Conservation (phyloP, 192 early-diverging fungal genomes). For the Radiomyces spectabilis region DNA sequence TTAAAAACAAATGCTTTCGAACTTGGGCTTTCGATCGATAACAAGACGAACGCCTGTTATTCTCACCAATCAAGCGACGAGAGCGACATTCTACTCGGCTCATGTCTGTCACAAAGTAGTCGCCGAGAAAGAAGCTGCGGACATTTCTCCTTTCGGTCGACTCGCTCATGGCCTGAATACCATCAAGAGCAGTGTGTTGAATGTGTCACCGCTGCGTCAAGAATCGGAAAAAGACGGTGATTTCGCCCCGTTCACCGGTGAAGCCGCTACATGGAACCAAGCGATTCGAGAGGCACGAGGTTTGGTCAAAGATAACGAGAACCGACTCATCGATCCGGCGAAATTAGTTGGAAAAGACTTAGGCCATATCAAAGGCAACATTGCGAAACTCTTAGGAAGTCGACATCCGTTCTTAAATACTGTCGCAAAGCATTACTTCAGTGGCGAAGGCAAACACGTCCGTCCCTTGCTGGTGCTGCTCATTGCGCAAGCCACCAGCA, state of each 20-base stretch:
- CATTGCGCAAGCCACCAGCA: slow-evolving; percentile 76
- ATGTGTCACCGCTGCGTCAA: too few relatives aligned
- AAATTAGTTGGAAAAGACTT: slow-evolving; percentile 84
- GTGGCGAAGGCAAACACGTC: slow-evolving; percentile 81
- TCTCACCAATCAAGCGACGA: too few relatives aligned
- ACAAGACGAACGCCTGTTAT: too few relatives aligned
- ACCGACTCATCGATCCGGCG: slow-evolving; percentile 54
- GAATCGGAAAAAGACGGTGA: too few relatives aligned
- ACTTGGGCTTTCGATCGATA: too few relatives aligned
- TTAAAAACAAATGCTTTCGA: too few relatives aligned
- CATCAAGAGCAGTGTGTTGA: too few relatives aligned
- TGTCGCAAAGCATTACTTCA: slow-evolving; percentile 85
- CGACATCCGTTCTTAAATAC: slow-evolving; percentile 87
- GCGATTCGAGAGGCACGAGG: slow-evolving; percentile 27
- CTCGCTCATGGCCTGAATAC: too few relatives aligned
- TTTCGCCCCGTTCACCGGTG: not conserved
- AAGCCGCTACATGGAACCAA: not conserved
- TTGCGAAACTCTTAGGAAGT: slow-evolving; percentile 74
- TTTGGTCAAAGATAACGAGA: slow-evolving; percentile 24
- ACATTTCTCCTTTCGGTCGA: too few relatives aligned
- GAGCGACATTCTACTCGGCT: too few relatives aligned
- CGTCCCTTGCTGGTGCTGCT: slow-evolving; percentile 89
- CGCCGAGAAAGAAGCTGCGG: too few relatives aligned
- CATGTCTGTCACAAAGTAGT: too few relatives aligned
- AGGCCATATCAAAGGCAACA: slow-evolving; percentile 75